Percentiles rank a stretch among this genome's conserved stretches.
These are phyloP conservation scores for Ganoderma lucidum DNA, from an alignment of 1,284 basidiomycete species.

Conservation along the genomic window DNA sequence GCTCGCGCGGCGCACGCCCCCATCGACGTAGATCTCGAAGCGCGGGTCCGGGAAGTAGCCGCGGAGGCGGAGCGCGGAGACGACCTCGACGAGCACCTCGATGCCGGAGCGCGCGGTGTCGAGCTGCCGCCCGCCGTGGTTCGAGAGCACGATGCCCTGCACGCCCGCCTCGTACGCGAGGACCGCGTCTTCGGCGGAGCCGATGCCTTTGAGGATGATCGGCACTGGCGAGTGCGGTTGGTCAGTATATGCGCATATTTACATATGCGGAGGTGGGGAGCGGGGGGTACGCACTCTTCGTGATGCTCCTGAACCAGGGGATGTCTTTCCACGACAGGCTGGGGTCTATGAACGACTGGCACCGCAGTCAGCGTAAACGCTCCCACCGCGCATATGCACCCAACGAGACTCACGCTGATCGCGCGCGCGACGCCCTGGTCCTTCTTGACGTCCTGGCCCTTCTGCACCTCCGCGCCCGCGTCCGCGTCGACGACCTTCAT, in stretches of 20 bases:
- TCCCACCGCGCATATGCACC: background rate
- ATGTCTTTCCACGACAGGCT: constrained; percentile 89
- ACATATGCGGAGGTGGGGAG: constrained; percentile 1
- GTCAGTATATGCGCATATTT: background rate
- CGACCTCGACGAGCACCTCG: constrained; percentile 90
- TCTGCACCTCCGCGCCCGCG: constrained; percentile 43
- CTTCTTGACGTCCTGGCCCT: constrained; percentile 58
- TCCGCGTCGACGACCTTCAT: constrained; percentile 78
- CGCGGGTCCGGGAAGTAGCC: constrained; percentile 69
- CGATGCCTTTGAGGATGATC: constrained; percentile 91
- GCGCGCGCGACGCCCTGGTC: constrained; percentile 43
- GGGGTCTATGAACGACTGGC: constrained; percentile 93
- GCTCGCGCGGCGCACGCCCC: constrained; percentile 90
- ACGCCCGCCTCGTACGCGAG: constrained; percentile 85
- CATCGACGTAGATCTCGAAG: constrained; percentile 93
- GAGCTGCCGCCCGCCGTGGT: constrained; percentile 91
- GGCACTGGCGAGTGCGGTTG: constrained; percentile 66
- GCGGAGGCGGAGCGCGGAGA: constrained; percentile 74
- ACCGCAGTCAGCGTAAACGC: constrained; percentile 5
- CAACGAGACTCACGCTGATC: constrained; percentile 36
- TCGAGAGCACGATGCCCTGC: constrained; percentile 87
- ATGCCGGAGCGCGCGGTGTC: constrained; percentile 91
- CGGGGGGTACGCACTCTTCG: constrained; percentile 65
- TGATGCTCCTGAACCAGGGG: constrained; percentile 89
- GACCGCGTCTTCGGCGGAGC: constrained; percentile 80